Conservation (phyloP, 345 rosid species). For the Eucalyptus erythrocorys region DNA sequence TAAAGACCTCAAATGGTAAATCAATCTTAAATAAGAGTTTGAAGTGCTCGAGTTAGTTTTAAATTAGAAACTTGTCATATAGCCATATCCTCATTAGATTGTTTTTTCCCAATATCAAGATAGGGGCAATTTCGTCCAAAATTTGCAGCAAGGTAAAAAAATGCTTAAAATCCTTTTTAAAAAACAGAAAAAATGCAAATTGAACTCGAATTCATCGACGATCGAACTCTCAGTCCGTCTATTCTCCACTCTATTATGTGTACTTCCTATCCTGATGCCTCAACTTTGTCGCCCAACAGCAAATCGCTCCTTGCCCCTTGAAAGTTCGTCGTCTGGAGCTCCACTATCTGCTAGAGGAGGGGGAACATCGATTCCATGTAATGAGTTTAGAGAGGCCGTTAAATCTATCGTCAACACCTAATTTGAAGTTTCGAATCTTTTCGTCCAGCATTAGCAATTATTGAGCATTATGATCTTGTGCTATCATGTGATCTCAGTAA, state of each 20-base stretch:
- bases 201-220: neutral
- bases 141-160: neutral
- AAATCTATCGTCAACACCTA: too few relatives aligned
- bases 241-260: neutral
- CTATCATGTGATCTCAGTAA: neutral
- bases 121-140: neutral
- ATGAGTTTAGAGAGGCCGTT: too few relatives aligned
- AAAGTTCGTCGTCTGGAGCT: too few relatives aligned
- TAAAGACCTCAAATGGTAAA: accelerated
- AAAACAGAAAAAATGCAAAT: neutral
- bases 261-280: neutral
- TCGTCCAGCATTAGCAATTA: neutral
- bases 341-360: too few relatives aligned
- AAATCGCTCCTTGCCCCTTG: neutral
- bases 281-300: neutral
- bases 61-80: neutral
- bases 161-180: too few relatives aligned
- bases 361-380: too few relatives aligned
- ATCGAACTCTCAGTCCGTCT: neutral
- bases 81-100: neutral
- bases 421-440: neutral
- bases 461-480: neutral
- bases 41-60: neutral
- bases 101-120: neutral
- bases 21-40: too few relatives aligned